Conservation (phyloP, 2,329 filamentous ascomycete species). For the Penicillium janthinellum region DNA sequence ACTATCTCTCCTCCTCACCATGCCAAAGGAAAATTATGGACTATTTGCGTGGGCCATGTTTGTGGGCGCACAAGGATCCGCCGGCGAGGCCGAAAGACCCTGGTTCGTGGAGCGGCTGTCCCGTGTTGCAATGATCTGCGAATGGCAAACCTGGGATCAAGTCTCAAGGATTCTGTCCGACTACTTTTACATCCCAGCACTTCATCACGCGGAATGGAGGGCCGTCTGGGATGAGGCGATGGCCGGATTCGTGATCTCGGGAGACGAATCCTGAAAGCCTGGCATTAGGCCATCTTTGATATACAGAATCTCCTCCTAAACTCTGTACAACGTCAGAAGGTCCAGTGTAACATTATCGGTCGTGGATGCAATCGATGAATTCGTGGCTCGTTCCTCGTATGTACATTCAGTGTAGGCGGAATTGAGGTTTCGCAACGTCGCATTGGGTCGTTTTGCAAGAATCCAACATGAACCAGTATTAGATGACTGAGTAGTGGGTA, state of each 20-base stretch:
- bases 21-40: conserved; percentile 24
- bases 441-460: background rate
- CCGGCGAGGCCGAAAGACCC: conserved; percentile 29
- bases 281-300: background rate
- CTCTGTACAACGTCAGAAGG: background rate
- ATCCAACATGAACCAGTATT: too few species aligned
- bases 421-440: background rate
- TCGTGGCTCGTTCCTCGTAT: background rate
- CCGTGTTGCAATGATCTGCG: conserved; percentile 28
- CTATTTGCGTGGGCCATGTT: conserved; percentile 38
- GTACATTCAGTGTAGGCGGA: background rate
- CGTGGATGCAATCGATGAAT: background rate
- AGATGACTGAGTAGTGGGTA: too few species aligned
- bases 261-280: conserved; percentile 13
- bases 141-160: conserved; percentile 35
- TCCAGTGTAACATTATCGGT: conserved; percentile 2
- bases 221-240: conserved; percentile 36
- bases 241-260: conserved; percentile 21
- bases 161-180: conserved; percentile 28
- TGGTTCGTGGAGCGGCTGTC: conserved; percentile 37
- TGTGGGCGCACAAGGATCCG: conserved; percentile 35
- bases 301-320: background rate
- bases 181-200: conserved; percentile 32
- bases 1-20: conserved; percentile 15
- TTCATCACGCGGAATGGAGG: conserved; percentile 31